These are phyloP conservation scores for Suillus luteus DNA, from an alignment of 768 basidiomycete genomes.

Conservation along the genomic window DNA sequence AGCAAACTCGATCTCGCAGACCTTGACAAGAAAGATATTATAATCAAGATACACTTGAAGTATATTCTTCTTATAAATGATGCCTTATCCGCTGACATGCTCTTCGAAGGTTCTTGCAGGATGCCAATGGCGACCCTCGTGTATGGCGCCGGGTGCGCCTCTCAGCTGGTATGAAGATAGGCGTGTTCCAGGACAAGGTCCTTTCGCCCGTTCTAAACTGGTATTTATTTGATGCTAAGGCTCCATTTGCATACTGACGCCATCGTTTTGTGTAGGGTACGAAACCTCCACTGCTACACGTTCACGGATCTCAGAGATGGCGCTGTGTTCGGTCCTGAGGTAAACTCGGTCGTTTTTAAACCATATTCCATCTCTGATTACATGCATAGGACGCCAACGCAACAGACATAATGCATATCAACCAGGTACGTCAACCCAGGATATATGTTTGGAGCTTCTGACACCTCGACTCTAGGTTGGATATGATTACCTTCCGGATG, in stretches of 20 bases:
- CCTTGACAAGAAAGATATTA: slow-evolving; percentile 26
- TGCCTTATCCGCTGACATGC: not conserved
- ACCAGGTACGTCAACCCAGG: slow-evolving; percentile 15
- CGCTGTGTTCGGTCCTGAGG: slow-evolving; percentile 35
- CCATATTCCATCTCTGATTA: not conserved
- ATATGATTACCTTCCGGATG: slow-evolving; percentile 32
- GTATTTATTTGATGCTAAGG: slow-evolving; percentile 13
- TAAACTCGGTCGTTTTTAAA: slow-evolving; percentile 9
- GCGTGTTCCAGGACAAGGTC: slow-evolving; percentile 38
- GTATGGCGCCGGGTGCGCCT: slow-evolving; percentile 36
- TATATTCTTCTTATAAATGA: slow-evolving; percentile 20
- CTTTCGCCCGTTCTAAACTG: slow-evolving; percentile 38
- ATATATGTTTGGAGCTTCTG: not conserved
- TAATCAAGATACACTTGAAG: slow-evolving; percentile 17
- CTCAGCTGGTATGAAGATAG: slow-evolving; percentile 36
- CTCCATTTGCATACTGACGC: slow-evolving; percentile 5
- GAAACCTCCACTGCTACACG: slow-evolving; percentile 35
- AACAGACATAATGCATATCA: slow-evolving; percentile 27
- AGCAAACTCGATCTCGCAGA: slow-evolving; percentile 22
- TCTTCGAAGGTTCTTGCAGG: slow-evolving; percentile 9
- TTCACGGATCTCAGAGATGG: slow-evolving; percentile 40
- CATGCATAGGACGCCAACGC: slow-evolving; percentile 22
- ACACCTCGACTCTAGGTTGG: slow-evolving; percentile 24
- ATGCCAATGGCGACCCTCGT: slow-evolving; percentile 24
- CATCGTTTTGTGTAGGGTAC: slow-evolving; percentile 16